A percentile compares a stretch with the other conserved stretches of the same genome.
Evolutionary conservation across 805 yeast species (phyloP).

Genomic region (Kodamaea laetipori): DNA sequence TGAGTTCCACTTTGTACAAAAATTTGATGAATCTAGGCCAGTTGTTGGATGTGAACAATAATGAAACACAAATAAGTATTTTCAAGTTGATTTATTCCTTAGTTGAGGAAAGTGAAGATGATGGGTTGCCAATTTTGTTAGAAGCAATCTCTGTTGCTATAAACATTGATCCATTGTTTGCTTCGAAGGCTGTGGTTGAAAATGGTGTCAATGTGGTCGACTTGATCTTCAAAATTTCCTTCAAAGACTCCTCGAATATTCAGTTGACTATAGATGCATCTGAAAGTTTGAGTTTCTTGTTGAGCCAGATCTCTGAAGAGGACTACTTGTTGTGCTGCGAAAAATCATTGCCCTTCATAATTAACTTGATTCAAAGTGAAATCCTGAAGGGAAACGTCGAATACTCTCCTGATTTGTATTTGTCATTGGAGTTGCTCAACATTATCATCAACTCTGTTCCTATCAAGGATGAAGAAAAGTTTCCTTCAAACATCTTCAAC

Average conservation of each 20-base stretch:
- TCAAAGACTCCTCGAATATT: constrained; percentile 73
- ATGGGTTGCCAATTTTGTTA: constrained; percentile 69
- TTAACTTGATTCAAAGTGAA: constrained; percentile 37
- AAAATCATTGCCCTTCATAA: constrained; percentile 53
- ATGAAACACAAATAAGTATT: constrained; percentile 34
- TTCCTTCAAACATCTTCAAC: constrained; percentile 45
- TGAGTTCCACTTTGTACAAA: constrained; percentile 55
- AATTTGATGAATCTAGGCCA: constrained; percentile 26
- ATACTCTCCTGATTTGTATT: constrained; percentile 60
- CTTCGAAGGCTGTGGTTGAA: constrained; percentile 23
- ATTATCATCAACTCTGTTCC: constrained; percentile 52
- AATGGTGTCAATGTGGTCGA: constrained; percentile 44
- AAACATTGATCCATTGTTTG: constrained; percentile 32
- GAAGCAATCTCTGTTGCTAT: constrained; percentile 68
- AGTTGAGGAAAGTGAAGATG: constrained; percentile 70
- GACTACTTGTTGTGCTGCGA: constrained; percentile 52
- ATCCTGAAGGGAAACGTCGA: constrained; percentile 33
- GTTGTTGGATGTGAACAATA: constrained; percentile 14
- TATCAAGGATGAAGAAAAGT: constrained; percentile 14
- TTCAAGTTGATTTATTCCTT: constrained; percentile 47
- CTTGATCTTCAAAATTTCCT: constrained; percentile 63
- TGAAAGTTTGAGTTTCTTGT: constrained; percentile 65
- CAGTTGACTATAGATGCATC: constrained; percentile 66
- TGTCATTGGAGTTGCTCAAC: constrained; percentile 59
- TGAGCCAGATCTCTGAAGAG: constrained; percentile 47